These are phyloP conservation scores for Ophiocordyceps camponoti-leonardi DNA, from an alignment of 2,329 filamentous ascomycete genomes.

Conservation along the genomic window DNA sequence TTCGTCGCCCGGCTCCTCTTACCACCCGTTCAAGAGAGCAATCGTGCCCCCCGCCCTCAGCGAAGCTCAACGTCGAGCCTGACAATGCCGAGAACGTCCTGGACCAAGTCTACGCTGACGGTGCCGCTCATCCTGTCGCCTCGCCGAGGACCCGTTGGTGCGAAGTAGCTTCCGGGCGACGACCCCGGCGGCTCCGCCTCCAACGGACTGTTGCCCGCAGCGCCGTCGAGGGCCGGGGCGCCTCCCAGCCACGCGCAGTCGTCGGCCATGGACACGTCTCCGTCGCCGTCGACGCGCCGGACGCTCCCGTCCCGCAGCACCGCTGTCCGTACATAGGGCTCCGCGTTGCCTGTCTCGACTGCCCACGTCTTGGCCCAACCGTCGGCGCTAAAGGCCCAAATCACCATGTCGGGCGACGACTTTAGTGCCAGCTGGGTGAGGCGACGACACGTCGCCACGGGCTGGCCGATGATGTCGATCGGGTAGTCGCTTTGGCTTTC, in stretches of 20 bases:
- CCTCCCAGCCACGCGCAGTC: not conserved
- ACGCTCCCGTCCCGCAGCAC: conserved; percentile 16
- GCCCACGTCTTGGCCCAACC: conserved; percentile 17
- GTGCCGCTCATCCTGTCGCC: conserved; percentile 7
- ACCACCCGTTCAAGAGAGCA: no score
- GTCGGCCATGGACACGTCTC: conserved; percentile 12
- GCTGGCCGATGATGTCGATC: conserved; percentile 14
- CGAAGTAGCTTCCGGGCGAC: conserved; percentile 2
- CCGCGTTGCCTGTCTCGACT: conserved; percentile 8
- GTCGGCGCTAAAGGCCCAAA: conserved; percentile 18
- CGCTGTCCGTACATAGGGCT: conserved; percentile 5
- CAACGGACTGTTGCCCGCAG: conserved; percentile 2
- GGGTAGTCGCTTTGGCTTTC: conserved; percentile 8
- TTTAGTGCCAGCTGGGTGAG: conserved; percentile 16
- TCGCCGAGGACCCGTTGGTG: not conserved
- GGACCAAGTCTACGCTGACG: conserved; percentile 14
- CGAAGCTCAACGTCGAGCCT: conserved; percentile 20
- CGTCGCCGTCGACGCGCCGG: conserved; percentile 13
- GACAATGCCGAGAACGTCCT: conserved; percentile 17
- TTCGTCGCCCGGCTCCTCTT: not conserved
- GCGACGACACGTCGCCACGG: conserved; percentile 13
- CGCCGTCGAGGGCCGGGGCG: conserved; percentile 4
- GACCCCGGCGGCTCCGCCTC: conserved; percentile 1
- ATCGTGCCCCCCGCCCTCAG: not conserved
- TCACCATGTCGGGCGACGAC: conserved; percentile 14